Percentiles rank a stretch among this genome's conserved stretches.
Evolutionary conservation across 441 rosid species (phyloP).

Genomic region (Manihot esculenta): DNA sequence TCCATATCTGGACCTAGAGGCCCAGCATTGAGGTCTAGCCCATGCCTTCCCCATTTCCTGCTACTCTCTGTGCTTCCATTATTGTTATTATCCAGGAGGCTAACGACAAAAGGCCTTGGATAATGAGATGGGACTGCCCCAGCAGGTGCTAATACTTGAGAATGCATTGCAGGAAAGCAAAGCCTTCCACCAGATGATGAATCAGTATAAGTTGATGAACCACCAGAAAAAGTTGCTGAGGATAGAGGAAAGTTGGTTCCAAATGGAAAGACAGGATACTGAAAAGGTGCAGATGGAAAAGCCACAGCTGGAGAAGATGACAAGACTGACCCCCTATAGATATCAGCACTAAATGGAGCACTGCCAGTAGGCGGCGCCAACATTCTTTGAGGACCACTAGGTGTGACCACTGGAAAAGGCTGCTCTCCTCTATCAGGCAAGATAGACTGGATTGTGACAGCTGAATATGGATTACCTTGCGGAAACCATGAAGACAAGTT

Average conservation of each 20-base stretch:
- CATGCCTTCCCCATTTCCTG: constrained; percentile 42
- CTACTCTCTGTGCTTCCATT: constrained; percentile 26
- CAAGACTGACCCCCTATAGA: constrained; percentile 37
- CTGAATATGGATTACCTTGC: constrained; percentile 47
- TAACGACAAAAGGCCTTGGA: constrained; percentile 41
- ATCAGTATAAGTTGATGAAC: constrained; percentile 37
- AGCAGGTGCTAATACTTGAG: constrained; percentile 37
- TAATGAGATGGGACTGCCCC: constrained; percentile 36
- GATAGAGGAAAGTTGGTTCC: constrained; percentile 38
- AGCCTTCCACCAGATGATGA: constrained; percentile 38
- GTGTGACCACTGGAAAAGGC: constrained; percentile 54
- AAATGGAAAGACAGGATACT: constrained; percentile 40
- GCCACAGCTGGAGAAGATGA: constrained; percentile 46
- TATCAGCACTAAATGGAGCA: constrained; percentile 30
- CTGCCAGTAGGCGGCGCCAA: constrained; percentile 36
- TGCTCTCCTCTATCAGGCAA: constrained; percentile 70
- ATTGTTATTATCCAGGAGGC: constrained; percentile 25
- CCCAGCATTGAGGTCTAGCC: constrained; percentile 48
- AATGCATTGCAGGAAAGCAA: constrained; percentile 39
- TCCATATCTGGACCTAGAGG: constrained; percentile 41
- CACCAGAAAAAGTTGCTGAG: constrained; percentile 36
- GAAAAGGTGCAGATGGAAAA: constrained; percentile 39
- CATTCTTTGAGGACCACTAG: constrained; percentile 44
- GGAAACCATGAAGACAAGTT: constrained; percentile 70
- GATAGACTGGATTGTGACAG: constrained; percentile 55